Evolutionary conservation across 495 filamentous ascomycete species (phyloP), one percentile per base, ranked within the genome.

Genomic region (Aspergillus wentii): DNA sequence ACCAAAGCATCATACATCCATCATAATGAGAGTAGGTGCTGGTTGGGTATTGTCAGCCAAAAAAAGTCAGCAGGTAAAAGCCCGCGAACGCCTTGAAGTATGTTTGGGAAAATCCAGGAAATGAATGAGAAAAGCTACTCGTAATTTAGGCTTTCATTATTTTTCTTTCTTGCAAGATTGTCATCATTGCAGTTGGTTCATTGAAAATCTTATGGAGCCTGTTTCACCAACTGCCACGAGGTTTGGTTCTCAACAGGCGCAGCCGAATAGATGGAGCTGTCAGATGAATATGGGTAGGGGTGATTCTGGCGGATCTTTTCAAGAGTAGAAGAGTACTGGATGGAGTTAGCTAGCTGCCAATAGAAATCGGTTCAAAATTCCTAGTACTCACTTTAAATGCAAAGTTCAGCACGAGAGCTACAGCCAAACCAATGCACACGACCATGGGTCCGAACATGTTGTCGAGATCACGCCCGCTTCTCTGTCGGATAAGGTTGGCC

Each of bases 401-500:
- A 70, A 97, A 95, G 64, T 98, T 97, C 51, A 95, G 55, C 31
- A 84, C 71, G 46, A 98, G 62, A 34, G 88, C 88, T 28, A 86
- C 54, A 25, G 83, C 77, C 49, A 98, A 56, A 16, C 89, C 86
- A 21, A 83, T 59, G 54, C 86, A 90, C 30, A 97, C 80, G 2
- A 94, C 75, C 35, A 95, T 52, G 15, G 94, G 92, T 3, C 92
- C 92, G 33, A 86, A 46, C 43, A 83, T 64, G 49, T 85, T 92
- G 59, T 98, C 91, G 60, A 98, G 88, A 51, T 97, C 92, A 56
- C 80, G 86, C 14, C 88, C 89, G 61, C 88, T 94, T 38, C 91
- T 68, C 50, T 83, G 72, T 28, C 79, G 56, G 57, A 98, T 97
- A 68, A 97, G 81, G 8, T 71, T 72, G 17, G 81, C 75, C 21